Evolutionary conservation across 1,139 yeast genomes (phyloP).

Genomic region (Yarrowia galli): DNA sequence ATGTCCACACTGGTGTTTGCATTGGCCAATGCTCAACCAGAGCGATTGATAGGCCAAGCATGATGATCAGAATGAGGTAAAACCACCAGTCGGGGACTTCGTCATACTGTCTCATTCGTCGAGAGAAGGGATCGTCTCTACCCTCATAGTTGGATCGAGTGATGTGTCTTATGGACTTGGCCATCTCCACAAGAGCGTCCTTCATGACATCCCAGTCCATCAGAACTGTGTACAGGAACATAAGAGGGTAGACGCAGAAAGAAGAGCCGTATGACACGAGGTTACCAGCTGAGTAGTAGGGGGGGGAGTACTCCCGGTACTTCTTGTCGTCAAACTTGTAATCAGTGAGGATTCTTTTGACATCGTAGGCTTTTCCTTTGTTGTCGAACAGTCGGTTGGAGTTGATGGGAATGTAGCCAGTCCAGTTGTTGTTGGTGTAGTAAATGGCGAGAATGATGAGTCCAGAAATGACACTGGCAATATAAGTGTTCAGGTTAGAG

Average conservation of each 20-base stretch:
- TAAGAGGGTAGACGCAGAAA: conserved; percentile 48
- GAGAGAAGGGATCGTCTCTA: conserved; percentile 18
- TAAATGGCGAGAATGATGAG: conserved; percentile 56
- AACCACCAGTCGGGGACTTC: conserved; percentile 39
- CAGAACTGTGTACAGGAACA: conserved; percentile 44
- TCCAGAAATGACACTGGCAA: conserved; percentile 56
- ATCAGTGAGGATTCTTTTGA: conserved; percentile 54
- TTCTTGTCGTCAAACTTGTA: conserved; percentile 50
- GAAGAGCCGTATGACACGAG: conserved; percentile 51
- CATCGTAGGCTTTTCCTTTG: conserved; percentile 56
- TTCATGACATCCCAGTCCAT: conserved; percentile 44
- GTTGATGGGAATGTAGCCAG: conserved; percentile 61
- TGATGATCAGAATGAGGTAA: conserved; percentile 26
- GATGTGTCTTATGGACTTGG: conserved; percentile 43
- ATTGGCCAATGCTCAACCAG: conserved; percentile 54
- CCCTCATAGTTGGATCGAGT: conserved; percentile 32
- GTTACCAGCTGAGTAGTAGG: conserved; percentile 56
- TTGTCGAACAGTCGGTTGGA: conserved; percentile 57
- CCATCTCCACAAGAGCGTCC: conserved; percentile 43
- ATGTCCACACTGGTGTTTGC: conserved; percentile 61
- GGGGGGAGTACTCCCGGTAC: conserved; percentile 57
- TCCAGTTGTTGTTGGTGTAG: conserved; percentile 58
- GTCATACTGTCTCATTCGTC: conserved; percentile 12
- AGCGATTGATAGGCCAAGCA: conserved; percentile 19
- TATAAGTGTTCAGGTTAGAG: conserved; percentile 53